phyloP scores from a whole-genome alignment of 345 rosid species.

The Boechera retrofracta region DNA sequence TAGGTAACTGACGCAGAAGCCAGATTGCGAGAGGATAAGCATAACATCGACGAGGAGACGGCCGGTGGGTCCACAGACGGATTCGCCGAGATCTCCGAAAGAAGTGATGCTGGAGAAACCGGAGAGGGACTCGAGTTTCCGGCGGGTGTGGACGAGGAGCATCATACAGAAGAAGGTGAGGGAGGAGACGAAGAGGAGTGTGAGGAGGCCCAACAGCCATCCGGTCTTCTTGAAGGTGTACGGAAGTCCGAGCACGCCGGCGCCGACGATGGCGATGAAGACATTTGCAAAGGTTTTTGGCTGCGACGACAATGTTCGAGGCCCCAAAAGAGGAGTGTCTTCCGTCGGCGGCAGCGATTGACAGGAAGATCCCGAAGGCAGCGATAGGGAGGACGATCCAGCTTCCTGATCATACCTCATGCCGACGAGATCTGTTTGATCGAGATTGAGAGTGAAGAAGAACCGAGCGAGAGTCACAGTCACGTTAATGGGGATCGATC shows the following conservation, averaged over 20 bases:
- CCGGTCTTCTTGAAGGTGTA: conserved; percentile 65
- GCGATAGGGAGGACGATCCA: conserved; percentile 41
- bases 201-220: conserved; percentile 67
- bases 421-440: conserved; percentile 9
- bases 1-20: conserved; percentile 73
- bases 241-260: conserved; percentile 23
- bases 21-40: conserved; percentile 75
- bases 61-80: conserved; percentile 61
- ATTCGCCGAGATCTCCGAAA: conserved; percentile 68
- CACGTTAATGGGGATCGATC: conserved; percentile 13
- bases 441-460: not conserved
- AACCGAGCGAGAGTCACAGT: not conserved
- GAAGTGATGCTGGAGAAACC: conserved; percentile 66
- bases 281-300: conserved; percentile 55
- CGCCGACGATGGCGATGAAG: conserved; percentile 28
- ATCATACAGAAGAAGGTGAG: conserved; percentile 73
- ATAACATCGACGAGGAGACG: conserved; percentile 61
- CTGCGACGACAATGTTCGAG: conserved; percentile 54
- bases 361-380: conserved; percentile 47
- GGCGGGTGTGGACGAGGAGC: conserved; percentile 70
- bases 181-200: conserved; percentile 59
- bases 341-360: conserved; percentile 47
- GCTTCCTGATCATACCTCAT: conserved; percentile 38
- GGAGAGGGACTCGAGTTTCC: conserved; percentile 58
- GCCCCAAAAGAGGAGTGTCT: conserved; percentile 51